phyloP scores from a whole-genome alignment of 2,329 filamentous ascomycete species.

The Paraphaeosphaeria minitans region DNA sequence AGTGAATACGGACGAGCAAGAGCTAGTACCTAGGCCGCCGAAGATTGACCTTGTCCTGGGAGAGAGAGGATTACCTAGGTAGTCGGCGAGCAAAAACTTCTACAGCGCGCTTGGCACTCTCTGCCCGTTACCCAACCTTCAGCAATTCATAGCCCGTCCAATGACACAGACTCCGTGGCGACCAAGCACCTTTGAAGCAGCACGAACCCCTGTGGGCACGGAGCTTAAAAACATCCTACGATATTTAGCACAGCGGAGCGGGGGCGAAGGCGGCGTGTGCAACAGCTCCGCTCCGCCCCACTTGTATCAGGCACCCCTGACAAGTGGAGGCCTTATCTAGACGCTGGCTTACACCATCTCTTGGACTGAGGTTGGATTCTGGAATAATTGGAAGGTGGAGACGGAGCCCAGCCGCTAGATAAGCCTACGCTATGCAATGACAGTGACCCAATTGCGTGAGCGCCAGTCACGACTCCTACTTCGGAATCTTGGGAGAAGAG shows the following conservation, averaged over 20 bases:
- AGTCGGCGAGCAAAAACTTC: background rate
- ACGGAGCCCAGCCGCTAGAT: background rate
- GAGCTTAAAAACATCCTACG: background rate
- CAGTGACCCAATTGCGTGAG: background rate
- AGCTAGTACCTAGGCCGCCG: background rate
- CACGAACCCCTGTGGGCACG: background rate
- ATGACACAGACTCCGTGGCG: background rate
- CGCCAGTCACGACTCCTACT: background rate
- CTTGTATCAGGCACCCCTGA: constrained; percentile 1
- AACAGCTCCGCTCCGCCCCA: constrained; percentile 2
- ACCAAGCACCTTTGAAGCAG: constrained; percentile 4
- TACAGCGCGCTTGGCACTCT: background rate
- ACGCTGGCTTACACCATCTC: background rate
- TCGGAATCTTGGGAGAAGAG: background rate
- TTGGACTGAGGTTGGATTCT: background rate
- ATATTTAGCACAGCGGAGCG: constrained; percentile 9
- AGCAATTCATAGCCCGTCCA: background rate
- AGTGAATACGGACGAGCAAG: background rate
- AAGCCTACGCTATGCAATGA: background rate
- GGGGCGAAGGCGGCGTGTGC: background rate
- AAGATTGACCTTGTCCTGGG: background rate
- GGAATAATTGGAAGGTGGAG: background rate
- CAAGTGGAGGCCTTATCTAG: background rate
- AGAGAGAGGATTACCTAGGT: background rate
- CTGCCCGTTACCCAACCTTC: background rate